phyloP scores from a whole-genome alignment of 78 protist genomes.

The Isochrysis galbana region DNA sequence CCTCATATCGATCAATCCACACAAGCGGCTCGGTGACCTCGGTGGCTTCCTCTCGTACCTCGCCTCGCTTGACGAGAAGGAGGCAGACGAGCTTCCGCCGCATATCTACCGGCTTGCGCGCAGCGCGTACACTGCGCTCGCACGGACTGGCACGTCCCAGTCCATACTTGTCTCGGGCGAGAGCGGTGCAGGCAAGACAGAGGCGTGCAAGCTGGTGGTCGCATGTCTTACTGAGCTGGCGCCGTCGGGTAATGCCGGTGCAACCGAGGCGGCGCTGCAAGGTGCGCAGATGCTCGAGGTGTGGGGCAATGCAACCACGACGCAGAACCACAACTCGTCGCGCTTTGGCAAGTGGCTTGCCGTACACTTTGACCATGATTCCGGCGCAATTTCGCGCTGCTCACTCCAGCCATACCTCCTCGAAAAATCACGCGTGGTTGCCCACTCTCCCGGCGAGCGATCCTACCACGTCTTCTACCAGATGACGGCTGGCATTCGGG shows the following conservation, averaged over 20 bases:
- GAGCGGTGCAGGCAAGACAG: constrained; percentile 73
- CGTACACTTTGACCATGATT: background rate
- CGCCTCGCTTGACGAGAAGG: background rate
- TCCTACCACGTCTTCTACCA: constrained; percentile 78
- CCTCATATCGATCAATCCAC: background rate
- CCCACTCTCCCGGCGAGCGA: constrained; percentile 67
- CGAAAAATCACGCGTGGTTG: constrained; percentile 83
- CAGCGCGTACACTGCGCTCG: constrained; percentile 55
- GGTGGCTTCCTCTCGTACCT: background rate
- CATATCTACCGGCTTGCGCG: constrained; percentile 74
- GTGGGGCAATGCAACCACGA: constrained; percentile 64
- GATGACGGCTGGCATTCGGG: background rate
- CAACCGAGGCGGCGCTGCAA: background rate
- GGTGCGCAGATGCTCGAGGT: constrained; percentile 47
- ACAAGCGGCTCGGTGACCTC: background rate
- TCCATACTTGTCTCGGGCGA: constrained; percentile 82
- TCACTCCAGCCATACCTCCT: constrained; percentile 57
- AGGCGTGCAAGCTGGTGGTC: background rate
- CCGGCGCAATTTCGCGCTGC: background rate
- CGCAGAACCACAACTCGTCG: constrained; percentile 40
- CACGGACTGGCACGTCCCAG: background rate
- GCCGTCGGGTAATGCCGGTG: background rate
- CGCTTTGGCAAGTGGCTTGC: constrained; percentile 12
- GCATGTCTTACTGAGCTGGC: background rate
- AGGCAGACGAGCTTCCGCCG: constrained; percentile 56